A percentile compares a stretch with the other conserved stretches of the same genome.
Conservation (phyloP, 768 basidiomycete genomes). For the Phaeotremella skinneri region DNA sequence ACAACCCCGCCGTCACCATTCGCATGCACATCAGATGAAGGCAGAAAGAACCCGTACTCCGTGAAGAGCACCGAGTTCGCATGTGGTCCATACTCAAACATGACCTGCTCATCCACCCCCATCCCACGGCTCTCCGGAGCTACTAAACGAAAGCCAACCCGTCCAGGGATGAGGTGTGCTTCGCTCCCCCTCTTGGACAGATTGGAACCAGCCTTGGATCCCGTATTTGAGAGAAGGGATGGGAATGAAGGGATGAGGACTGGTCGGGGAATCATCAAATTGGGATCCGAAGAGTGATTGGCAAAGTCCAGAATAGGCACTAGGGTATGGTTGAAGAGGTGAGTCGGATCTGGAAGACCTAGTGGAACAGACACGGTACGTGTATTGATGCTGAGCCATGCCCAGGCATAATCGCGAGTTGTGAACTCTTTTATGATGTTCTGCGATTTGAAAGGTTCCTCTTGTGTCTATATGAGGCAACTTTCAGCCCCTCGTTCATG, state of each 20-base stretch:
- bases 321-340: constrained; percentile 75
- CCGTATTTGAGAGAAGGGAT: constrained; percentile 53
- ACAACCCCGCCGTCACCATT: too few relatives aligned
- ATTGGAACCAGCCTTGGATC: constrained; percentile 53
- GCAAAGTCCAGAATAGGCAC: constrained; percentile 90
- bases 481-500: too few relatives aligned
- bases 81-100: constrained; percentile 76
- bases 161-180: constrained; percentile 26
- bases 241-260: constrained; percentile 54
- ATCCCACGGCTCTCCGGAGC: constrained; percentile 55
- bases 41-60: constrained; percentile 81
- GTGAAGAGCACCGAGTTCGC: constrained; percentile 72
- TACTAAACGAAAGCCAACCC: constrained; percentile 51
- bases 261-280: constrained; percentile 29
- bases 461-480: constrained; percentile 4
- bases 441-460: constrained; percentile 24
- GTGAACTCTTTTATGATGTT: constrained; percentile 22
- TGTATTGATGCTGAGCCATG: constrained; percentile 93
- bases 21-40: not conserved
- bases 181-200: constrained; percentile 56
- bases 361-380: constrained; percentile 65
- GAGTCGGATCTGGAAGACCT: constrained; percentile 55
- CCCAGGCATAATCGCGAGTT: constrained; percentile 70
- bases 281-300: constrained; percentile 61
- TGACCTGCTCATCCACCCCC: constrained; percentile 63